Evolutionary conservation across 306 rosid species (phyloP).

Genomic region (Cajanus cajan): DNA sequence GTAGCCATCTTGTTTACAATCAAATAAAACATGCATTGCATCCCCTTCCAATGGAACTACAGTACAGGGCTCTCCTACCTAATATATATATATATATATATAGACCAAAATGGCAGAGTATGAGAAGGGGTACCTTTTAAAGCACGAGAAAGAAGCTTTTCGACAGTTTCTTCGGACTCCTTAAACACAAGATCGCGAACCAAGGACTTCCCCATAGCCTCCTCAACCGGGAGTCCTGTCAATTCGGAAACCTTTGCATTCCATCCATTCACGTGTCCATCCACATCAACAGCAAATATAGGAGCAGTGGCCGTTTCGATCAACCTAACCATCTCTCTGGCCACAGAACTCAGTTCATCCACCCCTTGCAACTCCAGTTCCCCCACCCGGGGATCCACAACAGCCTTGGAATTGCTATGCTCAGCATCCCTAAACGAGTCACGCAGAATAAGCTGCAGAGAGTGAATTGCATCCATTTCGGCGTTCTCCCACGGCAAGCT

Average conservation of each 20-base stretch:
- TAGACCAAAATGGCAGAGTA: slow-evolving; percentile 7
- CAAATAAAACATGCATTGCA: background rate
- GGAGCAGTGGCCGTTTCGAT: slow-evolving; percentile 99
- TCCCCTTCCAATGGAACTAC: background rate
- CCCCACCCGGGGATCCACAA: slow-evolving; percentile 50
- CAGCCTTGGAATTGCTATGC: slow-evolving; percentile 69
- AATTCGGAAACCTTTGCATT: slow-evolving; percentile 90
- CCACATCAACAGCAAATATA: slow-evolving; percentile 83
- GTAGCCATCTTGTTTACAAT: background rate
- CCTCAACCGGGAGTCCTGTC: slow-evolving; percentile 86
- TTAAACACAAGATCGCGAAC: slow-evolving; percentile 74
- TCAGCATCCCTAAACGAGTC: slow-evolving; percentile 75
- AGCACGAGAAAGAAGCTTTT: slow-evolving; percentile 69
- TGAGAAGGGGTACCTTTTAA: slow-evolving; percentile 64
- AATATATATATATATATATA: slow-evolving; percentile 10
- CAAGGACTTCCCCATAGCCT: slow-evolving; percentile 94
- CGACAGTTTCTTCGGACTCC: slow-evolving; percentile 74
- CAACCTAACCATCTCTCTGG: slow-evolving; percentile 97
- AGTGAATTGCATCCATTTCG: slow-evolving; percentile 98
- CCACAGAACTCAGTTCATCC: slow-evolving; percentile 94
- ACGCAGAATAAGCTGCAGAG: slow-evolving; percentile 89
- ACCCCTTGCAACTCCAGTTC: slow-evolving; percentile 71
- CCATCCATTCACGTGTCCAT: slow-evolving; percentile 95
- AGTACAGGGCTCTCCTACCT: slow-evolving; percentile 12
- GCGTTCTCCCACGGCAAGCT: slow-evolving; percentile 96